Percentiles rank a stretch among this genome's conserved stretches.
Conservation (phyloP, 169 alveolate species). For the Cyclospora cayetanensis region DNA sequence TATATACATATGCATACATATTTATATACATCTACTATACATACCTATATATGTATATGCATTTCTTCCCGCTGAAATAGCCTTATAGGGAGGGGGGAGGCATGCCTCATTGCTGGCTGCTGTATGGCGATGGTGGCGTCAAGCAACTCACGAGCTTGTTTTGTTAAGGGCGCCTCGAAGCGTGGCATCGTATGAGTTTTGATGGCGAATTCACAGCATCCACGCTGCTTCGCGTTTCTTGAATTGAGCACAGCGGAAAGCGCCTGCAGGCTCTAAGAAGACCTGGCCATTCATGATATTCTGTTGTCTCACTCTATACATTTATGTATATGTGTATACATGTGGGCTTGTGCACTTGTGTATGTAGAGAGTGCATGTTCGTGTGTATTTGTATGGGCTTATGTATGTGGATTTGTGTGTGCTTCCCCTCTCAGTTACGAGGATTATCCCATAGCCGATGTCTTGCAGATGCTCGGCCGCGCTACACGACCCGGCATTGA, state of each 20-base stretch:
- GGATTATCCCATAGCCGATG: slow-evolving; percentile 95
- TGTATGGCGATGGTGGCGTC: too few relatives aligned
- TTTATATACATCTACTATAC: background rate
- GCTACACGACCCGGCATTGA: slow-evolving; percentile 80
- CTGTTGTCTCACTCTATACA: background rate
- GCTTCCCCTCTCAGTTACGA: slow-evolving; percentile 81
- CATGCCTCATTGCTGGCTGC: too few relatives aligned
- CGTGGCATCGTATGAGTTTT: too few relatives aligned
- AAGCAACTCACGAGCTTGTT: too few relatives aligned
- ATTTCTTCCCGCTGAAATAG: too few relatives aligned
- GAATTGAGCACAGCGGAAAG: too few relatives aligned
- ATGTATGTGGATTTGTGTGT: background rate
- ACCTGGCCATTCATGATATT: too few relatives aligned
- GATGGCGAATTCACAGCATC: too few relatives aligned
- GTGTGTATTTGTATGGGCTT: background rate
- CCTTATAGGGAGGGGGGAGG: too few relatives aligned
- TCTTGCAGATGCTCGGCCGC: slow-evolving; percentile 93
- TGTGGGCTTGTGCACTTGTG: background rate
- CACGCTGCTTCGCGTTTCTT: too few relatives aligned
- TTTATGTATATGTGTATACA: background rate
- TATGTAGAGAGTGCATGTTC: background rate
- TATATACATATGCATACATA: background rate
- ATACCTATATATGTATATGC: background rate
- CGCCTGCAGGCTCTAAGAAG: too few relatives aligned
- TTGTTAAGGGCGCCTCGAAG: too few relatives aligned